Conservation (phyloP, 106 monocot species). For the Amphibolis antarctica region DNA sequence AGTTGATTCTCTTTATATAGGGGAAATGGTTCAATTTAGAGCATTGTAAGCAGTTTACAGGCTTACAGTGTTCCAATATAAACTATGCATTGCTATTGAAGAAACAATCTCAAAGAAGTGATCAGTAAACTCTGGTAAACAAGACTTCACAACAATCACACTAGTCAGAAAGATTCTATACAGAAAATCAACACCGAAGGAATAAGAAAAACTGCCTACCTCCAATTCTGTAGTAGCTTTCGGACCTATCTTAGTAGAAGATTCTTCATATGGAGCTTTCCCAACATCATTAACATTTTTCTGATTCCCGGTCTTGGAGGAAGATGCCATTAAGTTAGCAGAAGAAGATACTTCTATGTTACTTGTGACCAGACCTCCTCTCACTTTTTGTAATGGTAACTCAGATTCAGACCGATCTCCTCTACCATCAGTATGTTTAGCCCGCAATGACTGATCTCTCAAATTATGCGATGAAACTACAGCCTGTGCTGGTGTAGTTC, state of each 20-base stretch:
- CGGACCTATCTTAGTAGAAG: constrained; percentile 13
- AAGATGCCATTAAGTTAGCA: constrained; percentile 6
- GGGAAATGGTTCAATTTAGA: no score
- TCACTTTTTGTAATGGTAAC: constrained; percentile 26
- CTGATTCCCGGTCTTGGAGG: constrained; percentile 21
- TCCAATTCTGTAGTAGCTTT: constrained; percentile 49
- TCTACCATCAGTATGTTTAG: constrained; percentile 46
- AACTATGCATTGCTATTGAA: no score
- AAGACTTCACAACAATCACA: no score
- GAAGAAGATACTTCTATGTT: constrained; percentile 18
- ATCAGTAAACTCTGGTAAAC: no score
- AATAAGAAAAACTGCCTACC: constrained; percentile 21
- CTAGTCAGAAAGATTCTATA: no score
- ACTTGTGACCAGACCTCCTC: constrained; percentile 17
- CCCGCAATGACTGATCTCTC: constrained; percentile 40
- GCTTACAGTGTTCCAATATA: no score
- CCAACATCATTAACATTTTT: constrained; percentile 34
- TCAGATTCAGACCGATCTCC: constrained; percentile 50
- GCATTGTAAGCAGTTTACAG: no score
- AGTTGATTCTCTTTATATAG: no score
- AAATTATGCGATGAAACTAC: constrained; percentile 14
- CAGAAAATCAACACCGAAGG: neutral
- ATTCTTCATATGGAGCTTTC: constrained; percentile 37
- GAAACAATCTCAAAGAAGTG: no score
- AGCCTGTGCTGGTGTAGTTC: constrained; percentile 19